A percentile compares a stretch with the other conserved stretches of the same genome.
phyloP scores from a whole-genome alignment of 73 alveolate genomes.

The Paramecium bursaria region DNA sequence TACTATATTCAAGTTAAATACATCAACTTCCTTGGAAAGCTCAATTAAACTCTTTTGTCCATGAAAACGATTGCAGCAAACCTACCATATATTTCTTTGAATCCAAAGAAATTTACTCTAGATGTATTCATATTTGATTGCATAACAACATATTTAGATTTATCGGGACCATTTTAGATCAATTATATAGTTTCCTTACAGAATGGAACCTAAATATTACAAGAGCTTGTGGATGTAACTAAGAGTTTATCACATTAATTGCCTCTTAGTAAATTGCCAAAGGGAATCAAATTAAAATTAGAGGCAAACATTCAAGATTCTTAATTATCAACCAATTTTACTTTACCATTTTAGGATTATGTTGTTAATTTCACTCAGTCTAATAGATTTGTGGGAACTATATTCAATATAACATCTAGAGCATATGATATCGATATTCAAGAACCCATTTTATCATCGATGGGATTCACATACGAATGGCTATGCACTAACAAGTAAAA shows the following conservation, averaged over 20 bases:
- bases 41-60: neutral
- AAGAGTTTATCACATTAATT: too few species aligned
- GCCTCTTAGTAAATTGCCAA: too few species aligned
- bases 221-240: too few species aligned
- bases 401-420: neutral
- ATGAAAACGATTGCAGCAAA: neutral
- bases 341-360: neutral
- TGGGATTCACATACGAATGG: neutral
- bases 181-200: neutral
- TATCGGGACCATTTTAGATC: neutral
- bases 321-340: neutral
- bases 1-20: neutral
- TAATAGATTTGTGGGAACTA: conserved; percentile 14
- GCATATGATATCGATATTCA: neutral
- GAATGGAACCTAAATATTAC: too few species aligned
- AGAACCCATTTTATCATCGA: neutral
- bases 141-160: neutral
- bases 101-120: neutral
- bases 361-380: neutral
- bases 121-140: conserved; percentile 7
- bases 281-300: too few species aligned
- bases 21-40: neutral
- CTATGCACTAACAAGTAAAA: neutral
- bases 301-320: too few species aligned
- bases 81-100: neutral